Percentiles rank a stretch among this genome's conserved stretches.
phyloP scores from a whole-genome alignment of 2,329 filamentous ascomycete genomes.

The Emergomyces orientalis region DNA sequence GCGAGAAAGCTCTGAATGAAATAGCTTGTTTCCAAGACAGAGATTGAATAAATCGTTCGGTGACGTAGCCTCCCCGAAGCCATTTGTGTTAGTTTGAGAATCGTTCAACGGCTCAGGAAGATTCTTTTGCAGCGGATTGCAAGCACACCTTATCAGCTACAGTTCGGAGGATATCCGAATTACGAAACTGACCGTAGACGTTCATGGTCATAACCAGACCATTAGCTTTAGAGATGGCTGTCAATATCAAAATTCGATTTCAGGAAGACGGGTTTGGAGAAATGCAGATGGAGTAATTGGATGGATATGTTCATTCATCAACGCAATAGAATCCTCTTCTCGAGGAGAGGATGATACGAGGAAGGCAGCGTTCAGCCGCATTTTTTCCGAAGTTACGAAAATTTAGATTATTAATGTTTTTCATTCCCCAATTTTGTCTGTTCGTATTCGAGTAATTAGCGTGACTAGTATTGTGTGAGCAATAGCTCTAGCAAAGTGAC shows the following conservation, averaged over 20 bases:
- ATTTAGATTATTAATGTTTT: no score
- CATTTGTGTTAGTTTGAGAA: neutral
- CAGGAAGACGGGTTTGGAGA: neutral
- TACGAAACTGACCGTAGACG: neutral
- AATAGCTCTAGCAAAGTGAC: no score
- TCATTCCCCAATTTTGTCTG: no score
- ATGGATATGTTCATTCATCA: no score
- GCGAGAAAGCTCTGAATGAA: neutral
- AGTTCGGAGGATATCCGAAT: neutral
- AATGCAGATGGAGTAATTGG: no score
- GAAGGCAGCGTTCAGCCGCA: no score
- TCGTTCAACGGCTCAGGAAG: neutral
- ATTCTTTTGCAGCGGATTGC: no score
- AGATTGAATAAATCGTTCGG: neutral
- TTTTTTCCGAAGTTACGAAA: no score
- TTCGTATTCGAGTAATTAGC: no score
- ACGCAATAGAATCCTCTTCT: no score
- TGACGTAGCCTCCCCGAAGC: neutral
- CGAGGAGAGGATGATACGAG: no score
- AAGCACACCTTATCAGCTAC: neutral
- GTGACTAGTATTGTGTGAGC: no score
- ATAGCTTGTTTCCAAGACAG: neutral
- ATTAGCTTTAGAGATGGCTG: neutral
- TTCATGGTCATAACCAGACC: neutral
- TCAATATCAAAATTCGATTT: neutral